Percentiles rank a stretch among this genome's conserved stretches.
Conservation (phyloP, 2,329 filamentous ascomycete species). For the Ophidiomyces ophidiicola region DNA sequence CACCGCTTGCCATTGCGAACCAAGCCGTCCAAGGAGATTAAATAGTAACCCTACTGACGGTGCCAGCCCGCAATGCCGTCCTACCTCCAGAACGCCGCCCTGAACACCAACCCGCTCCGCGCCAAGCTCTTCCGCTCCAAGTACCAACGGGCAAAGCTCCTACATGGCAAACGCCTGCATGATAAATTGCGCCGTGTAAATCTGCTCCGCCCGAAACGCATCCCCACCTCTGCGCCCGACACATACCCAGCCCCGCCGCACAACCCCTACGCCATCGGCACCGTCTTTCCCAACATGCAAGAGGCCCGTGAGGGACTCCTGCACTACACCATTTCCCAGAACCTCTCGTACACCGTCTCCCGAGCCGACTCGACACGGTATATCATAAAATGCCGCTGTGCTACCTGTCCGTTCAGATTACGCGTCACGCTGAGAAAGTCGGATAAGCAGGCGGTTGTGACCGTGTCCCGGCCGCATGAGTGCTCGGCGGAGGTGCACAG, state of each 20-base stretch:
- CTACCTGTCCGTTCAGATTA: conserved; percentile 7
- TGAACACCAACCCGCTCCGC: conserved; percentile 7
- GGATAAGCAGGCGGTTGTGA: conserved; percentile 6
- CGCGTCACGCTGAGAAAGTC: conserved; percentile 4
- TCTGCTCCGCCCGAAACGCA: conserved; percentile 1
- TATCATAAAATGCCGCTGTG: conserved; percentile 8
- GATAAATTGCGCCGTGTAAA: conserved; percentile 5
- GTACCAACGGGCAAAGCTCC: conserved; percentile 8
- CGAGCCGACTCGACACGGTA: conserved; percentile 10
- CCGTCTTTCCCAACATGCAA: conserved; percentile 19
- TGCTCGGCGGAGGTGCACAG: conserved; percentile 9
- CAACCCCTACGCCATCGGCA: conserved; percentile 24
- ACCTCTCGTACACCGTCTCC: conserved; percentile 15
- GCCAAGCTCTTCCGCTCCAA: conserved; percentile 9
- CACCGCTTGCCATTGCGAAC: not conserved
- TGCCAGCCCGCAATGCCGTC: conserved; percentile 5
- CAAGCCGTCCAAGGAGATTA: not conserved
- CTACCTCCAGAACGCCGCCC: conserved; percentile 7
- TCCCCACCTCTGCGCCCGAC: not conserved
- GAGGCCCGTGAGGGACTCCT: conserved; percentile 14
- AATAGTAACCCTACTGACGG: not conserved
- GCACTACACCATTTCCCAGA: conserved; percentile 17
- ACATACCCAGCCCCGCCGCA: not conserved
- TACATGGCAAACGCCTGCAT: conserved; percentile 4
- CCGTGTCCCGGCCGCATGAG: conserved; percentile 8